These are phyloP conservation scores for Globisporangium megalacanthum DNA, from an alignment of 352 stramenopile species.

Conservation along the genomic window DNA sequence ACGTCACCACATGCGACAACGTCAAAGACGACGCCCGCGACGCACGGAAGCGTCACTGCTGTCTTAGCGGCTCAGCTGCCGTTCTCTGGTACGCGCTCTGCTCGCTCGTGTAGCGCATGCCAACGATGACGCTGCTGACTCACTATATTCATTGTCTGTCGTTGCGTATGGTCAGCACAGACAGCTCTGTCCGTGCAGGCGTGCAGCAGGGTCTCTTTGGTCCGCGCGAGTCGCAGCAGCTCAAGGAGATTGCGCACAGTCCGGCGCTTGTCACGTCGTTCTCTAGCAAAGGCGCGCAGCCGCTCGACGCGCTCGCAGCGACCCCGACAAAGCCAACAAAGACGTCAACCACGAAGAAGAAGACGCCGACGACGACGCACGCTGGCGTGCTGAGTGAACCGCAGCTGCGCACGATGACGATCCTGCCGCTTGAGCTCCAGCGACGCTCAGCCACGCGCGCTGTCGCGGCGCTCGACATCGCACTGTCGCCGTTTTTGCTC, in stretches of 20 bases:
- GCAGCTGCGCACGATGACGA: constrained; percentile 21
- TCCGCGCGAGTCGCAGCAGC: constrained; percentile 29
- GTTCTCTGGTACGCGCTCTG: constrained; percentile 22
- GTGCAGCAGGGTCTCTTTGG: constrained; percentile 40
- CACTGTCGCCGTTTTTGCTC: constrained; percentile 36
- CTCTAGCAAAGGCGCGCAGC: constrained; percentile 24
- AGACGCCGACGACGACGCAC: neutral
- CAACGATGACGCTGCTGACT: neutral
- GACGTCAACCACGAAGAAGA: constrained; percentile 7
- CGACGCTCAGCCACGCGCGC: constrained; percentile 13
- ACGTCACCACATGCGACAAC: no score
- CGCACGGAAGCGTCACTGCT: constrained; percentile 1
- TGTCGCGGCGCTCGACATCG: constrained; percentile 20
- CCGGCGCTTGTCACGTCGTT: constrained; percentile 10
- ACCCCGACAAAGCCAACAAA: neutral
- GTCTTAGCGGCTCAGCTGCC: constrained; percentile 17
- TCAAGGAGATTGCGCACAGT: constrained; percentile 26
- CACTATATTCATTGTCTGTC: neutral
- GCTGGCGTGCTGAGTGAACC: constrained; percentile 8
- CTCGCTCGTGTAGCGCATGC: constrained; percentile 1
- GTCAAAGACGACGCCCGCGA: no score
- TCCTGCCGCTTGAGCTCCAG: constrained; percentile 43
- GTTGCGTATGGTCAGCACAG: neutral
- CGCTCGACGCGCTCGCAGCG: constrained; percentile 17
- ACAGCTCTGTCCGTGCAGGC: constrained; percentile 30